These are phyloP conservation scores for Quercus glauca DNA, from an alignment of 306 rosid genomes.

Conservation along the genomic window DNA sequence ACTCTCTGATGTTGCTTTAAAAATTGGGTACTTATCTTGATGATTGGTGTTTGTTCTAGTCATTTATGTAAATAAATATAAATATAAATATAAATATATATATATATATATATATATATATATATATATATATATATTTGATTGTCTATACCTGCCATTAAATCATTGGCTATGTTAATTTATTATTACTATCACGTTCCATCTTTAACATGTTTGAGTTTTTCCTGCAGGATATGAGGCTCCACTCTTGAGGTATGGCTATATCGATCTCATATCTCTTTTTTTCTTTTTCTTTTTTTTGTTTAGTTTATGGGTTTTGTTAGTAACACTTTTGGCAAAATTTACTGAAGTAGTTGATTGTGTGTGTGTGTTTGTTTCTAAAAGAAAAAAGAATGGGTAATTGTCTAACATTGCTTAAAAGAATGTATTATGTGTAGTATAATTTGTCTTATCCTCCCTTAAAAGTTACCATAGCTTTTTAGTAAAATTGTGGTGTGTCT, in stretches of 20 bases:
- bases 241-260: conserved; percentile 64
- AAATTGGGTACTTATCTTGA: not conserved
- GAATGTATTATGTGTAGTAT: too few species aligned
- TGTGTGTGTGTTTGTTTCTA: too few species aligned
- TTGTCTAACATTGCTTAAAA: too few species aligned
- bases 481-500: too few species aligned
- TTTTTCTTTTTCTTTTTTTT: too few species aligned
- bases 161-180: not conserved
- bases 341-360: too few species aligned
- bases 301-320: not conserved
- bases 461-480: too few species aligned
- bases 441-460: too few species aligned
- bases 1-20: not conserved
- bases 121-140: not conserved
- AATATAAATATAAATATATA: too few species aligned
- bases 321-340: not conserved
- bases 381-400: too few species aligned
- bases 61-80: not conserved
- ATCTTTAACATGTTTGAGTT: conserved; percentile 16
- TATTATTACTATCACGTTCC: not conserved
- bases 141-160: not conserved
- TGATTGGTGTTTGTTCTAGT: not conserved
- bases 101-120: not conserved
- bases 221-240: conserved; percentile 71
- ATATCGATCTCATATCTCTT: not conserved